Conservation (phyloP, 345 rosid species). For the Aethionema arabicum region DNA sequence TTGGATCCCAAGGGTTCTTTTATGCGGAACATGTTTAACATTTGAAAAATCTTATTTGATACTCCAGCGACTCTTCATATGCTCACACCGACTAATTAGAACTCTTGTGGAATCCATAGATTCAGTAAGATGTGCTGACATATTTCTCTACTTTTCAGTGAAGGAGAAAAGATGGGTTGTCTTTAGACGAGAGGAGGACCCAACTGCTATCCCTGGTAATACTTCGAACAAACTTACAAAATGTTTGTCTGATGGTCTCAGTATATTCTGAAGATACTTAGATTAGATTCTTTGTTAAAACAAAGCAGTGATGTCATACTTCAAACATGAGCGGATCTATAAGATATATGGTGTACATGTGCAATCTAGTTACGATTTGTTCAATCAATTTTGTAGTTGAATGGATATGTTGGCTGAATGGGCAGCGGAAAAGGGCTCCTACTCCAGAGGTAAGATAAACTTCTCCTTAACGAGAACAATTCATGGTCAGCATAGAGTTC, state of each 20-base stretch:
- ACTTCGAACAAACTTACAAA: constrained; percentile 4
- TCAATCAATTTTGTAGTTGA: constrained; percentile 59
- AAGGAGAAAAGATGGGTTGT: constrained; percentile 96
- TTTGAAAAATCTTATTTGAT: too few relatives aligned
- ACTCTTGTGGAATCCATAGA: constrained; percentile 9
- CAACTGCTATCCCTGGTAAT: constrained; percentile 81
- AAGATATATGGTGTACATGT: not conserved
- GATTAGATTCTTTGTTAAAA: constrained; percentile 13
- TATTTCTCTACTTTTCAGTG: constrained; percentile 46
- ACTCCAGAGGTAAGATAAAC: constrained; percentile 63
- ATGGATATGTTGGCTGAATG: constrained; percentile 99
- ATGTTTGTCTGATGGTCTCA: not conserved
- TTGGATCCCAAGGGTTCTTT: not conserved
- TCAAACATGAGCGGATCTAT: constrained; percentile 1
- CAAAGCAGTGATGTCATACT: constrained; percentile 1
- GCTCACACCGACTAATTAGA: not conserved
- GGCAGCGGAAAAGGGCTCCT: constrained; percentile 87
- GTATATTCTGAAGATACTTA: constrained; percentile 4
- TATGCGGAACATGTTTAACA: not conserved
- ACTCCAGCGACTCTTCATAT: not conserved
- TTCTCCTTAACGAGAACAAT: not conserved
- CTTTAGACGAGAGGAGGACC: constrained; percentile 85
- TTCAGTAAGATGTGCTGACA: constrained; percentile 25
- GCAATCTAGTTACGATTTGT: constrained; percentile 4
- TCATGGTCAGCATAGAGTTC: not conserved